Evolutionary conservation across 495 filamentous ascomycete genomes (phyloP), one percentile per base, ranked within the genome.

Genomic region (Penicillium canescens): DNA sequence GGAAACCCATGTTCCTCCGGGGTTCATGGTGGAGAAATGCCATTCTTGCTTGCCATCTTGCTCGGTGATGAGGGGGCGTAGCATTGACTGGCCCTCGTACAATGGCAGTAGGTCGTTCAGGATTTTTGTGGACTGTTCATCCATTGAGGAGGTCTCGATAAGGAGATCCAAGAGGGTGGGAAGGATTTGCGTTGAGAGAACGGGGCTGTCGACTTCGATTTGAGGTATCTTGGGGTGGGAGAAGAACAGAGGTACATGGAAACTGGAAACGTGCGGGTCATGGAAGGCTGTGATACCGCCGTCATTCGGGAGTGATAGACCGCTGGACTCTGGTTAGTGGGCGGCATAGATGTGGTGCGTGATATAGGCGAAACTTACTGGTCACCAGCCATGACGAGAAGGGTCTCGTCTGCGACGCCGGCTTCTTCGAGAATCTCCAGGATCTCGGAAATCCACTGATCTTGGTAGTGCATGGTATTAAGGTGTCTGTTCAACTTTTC

Each of bases 101-200:
- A 73, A 50, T 20, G 66, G 61, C 6, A 72, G 55, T 3, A 77
- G 55, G 26, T 72, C 60, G 16, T 59, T 61, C 18, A 65, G 56
- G 47, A 68, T 60, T 6, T 56, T 40, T 6, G 43, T 57, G 31
- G 59, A 49, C 1, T 52, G 20, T 16, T 60, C 60, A 20, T 62
- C 54, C 33, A 77, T 56, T 0, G 73, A 75, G 38, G 54, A 51
- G 10, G 72, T 68, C 48, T 71, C 59, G 26, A 70, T 53, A 3
- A 77, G 60, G 0, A 77, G 58, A 46, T 77, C 74, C 8, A 77
- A 68, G 53, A 77, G 66, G 4, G 66, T 76, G 2, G 74, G 74
- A 2, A 77, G 42, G 23, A 77, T 70, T 16, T 70, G 62, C n/a
- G 63, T 60, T 1, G 72, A 73, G 3, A 66, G 62, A 6, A 69